phyloP scores from a whole-genome alignment of 2,329 filamentous ascomycete genomes.

The Biscogniauxia mediterranea region DNA sequence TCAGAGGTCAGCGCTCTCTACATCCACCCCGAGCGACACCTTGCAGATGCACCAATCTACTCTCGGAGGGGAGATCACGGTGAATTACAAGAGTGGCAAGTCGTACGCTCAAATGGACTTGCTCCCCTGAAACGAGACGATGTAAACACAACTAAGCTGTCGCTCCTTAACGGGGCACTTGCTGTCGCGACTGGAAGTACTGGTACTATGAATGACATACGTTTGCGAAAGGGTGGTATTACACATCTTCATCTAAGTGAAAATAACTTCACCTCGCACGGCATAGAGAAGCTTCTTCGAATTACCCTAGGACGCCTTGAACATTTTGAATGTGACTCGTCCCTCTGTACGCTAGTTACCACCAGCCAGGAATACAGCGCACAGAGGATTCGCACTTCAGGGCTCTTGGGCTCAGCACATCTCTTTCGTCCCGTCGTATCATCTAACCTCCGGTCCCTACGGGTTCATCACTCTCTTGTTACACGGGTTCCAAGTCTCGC shows the following conservation, averaged over 20 bases:
- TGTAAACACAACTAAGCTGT: slow-evolving; percentile 31
- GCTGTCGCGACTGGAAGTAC: slow-evolving; percentile 11
- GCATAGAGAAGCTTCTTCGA: slow-evolving; percentile 44
- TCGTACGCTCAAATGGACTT: slow-evolving; percentile 37
- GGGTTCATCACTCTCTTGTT: slow-evolving; percentile 59
- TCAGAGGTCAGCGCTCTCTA: slow-evolving; percentile 45
- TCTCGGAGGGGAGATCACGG: slow-evolving; percentile 20
- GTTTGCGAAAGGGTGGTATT: slow-evolving; percentile 35
- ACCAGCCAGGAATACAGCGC: slow-evolving; percentile 28
- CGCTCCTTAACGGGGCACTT: slow-evolving; percentile 26
- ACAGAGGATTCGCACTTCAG: slow-evolving; percentile 36
- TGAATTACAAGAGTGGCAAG: slow-evolving; percentile 27
- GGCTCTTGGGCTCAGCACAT: slow-evolving; percentile 45
- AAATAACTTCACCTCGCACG: slow-evolving; percentile 46
- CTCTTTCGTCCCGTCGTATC: slow-evolving; percentile 53
- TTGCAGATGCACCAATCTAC: slow-evolving; percentile 49
- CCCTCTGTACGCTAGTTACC: slow-evolving; percentile 27
- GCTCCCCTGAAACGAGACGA: slow-evolving; percentile 33
- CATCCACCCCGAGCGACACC: slow-evolving; percentile 45
- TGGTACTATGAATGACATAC: slow-evolving; percentile 23
- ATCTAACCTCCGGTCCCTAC: slow-evolving; percentile 50
- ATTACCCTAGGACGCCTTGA: slow-evolving; percentile 47
- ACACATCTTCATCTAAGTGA: slow-evolving; percentile 55
- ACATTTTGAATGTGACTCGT: slow-evolving; percentile 50
- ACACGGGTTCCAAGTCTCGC: slow-evolving; percentile 51